These are phyloP conservation scores for Trichoderma asperelloides DNA, from an alignment of 495 filamentous ascomycete species.

Conservation along the genomic window DNA sequence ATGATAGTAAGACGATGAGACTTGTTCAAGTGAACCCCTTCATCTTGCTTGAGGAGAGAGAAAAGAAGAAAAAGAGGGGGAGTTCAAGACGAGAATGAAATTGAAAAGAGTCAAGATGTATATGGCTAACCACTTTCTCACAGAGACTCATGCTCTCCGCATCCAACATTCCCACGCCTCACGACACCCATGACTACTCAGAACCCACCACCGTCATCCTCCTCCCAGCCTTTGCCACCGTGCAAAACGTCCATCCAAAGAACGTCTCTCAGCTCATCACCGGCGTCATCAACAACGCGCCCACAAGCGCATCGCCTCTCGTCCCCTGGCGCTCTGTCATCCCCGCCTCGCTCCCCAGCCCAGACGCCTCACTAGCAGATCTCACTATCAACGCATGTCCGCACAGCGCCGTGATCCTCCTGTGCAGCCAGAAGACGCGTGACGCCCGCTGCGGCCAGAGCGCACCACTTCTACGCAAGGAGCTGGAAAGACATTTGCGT, in stretches of 20 bases:
- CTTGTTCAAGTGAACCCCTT: not conserved
- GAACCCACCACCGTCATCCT: conserved; percentile 76
- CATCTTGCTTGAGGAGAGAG: not conserved
- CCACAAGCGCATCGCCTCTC: conserved; percentile 70
- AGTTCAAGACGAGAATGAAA: not conserved
- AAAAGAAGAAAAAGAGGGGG: not conserved
- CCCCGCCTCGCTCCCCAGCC: conserved; percentile 1
- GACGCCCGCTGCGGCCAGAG: conserved; percentile 93
- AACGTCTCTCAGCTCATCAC: conserved; percentile 64
- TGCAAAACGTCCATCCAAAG: conserved; percentile 77
- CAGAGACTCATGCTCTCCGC: conserved; percentile 86
- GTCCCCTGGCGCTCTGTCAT: conserved; percentile 13
- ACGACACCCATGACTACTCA: conserved; percentile 43
- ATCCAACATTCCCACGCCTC: conserved; percentile 78
- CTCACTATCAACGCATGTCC: conserved; percentile 63
- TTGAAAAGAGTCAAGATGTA: not conserved
- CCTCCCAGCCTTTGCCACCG: conserved; percentile 75
- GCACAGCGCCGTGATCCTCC: conserved; percentile 77
- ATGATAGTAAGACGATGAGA: not conserved
- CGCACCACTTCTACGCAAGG: conserved; percentile 74
- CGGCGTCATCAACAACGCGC: conserved; percentile 58
- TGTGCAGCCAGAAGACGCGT: conserved; percentile 87
- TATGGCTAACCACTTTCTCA: conserved; percentile 2
- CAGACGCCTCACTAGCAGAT: conserved; percentile 20
- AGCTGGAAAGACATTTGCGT: conserved; percentile 84